These are phyloP conservation scores for Linum trigynum DNA, from an alignment of 345 rosid genomes.

Conservation along the genomic window DNA sequence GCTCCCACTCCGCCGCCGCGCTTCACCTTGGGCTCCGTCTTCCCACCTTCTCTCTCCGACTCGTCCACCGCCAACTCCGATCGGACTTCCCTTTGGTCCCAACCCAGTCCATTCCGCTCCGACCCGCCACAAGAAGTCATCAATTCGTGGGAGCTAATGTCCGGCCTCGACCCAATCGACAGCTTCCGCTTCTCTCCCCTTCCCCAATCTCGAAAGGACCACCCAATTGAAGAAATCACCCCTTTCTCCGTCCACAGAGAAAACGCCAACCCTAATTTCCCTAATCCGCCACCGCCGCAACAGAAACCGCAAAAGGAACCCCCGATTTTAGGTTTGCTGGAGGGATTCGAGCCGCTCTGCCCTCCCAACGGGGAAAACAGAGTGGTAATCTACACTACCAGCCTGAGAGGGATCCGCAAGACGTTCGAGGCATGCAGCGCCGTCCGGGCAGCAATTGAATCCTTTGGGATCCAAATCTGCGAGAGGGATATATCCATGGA, in stretches of 20 bases:
- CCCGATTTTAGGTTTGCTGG: background rate
- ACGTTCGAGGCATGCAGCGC: conserved; percentile 66
- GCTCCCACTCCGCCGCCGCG: conserved; percentile 53
- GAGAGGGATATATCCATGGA: conserved; percentile 82
- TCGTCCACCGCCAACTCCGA: conserved; percentile 30
- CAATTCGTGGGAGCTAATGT: conserved; percentile 91
- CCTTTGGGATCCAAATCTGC: background rate
- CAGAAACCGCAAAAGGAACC: background rate
- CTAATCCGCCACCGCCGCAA: background rate
- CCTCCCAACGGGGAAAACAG: conserved; percentile 23
- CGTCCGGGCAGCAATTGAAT: conserved; percentile 41
- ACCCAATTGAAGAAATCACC: background rate
- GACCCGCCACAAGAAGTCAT: conserved; percentile 46
- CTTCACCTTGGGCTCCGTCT: conserved; percentile 36
- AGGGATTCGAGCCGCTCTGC: conserved; percentile 11
- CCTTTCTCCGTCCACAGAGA: conserved; percentile 24
- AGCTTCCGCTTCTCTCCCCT: conserved; percentile 72
- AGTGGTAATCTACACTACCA: conserved; percentile 45
- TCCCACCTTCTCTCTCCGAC: conserved; percentile 29
- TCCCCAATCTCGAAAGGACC: conserved; percentile 2
- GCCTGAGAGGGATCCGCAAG: conserved; percentile 67
- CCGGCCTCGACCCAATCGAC: conserved; percentile 57
- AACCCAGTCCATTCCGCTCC: conserved; percentile 30
- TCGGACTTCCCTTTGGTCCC: conserved; percentile 42
- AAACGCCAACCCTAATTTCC: conserved; percentile 36